Evolutionary conservation across 179 eudicot species (phyloP), one percentile per base, ranked within the genome.

Genomic region (Vitellaria paradoxa): DNA sequence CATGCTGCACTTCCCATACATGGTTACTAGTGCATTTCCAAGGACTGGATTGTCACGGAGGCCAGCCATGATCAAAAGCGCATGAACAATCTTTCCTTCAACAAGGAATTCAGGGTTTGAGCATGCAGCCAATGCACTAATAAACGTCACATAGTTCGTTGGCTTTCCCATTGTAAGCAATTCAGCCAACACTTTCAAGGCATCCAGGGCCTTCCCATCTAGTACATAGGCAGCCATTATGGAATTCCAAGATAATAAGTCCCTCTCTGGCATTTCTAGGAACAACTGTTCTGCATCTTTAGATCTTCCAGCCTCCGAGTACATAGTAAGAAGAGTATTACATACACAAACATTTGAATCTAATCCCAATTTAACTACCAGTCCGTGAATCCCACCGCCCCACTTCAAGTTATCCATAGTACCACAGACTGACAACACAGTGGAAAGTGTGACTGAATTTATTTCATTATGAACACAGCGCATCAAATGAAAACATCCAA

Each of bases 231-330:
- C 87, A 65, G 89, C 83, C 80, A 92, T 84, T 86, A 92, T 79
- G 11, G 96, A 91, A 80, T 91, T 91, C 96, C 93, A 92, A 37
- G 97, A 87, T 61, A 92, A 87, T 72, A 86, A 72, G 81, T 92
- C 91, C 81, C 78, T 91, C 50, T 82, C 84, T 30, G 86, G 88
- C 88, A 92, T 88, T 74, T 52, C 68, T 45, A 56, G 56, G 77
- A 92, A 92, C 75, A 91, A 75, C 15, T 68, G 55, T 76, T 84
- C 83, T 12, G 89, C 86, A 45, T 88, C 88, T 42, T 84, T 63
- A n/a, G 45, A 78, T 65, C 83, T 84, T 74, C 93, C 90, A 52
- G 83, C 78, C 77, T 86, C 86, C 24, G 84, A 78, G 81, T 91
- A 92, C 95, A 92, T 88, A 42, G 85, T 83, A 65, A 92, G 86